A percentile compares a stretch with the other conserved stretches of the same genome.
These are phyloP conservation scores for Lactarius deliciosus DNA, from an alignment of 768 basidiomycete species.

Conservation along the genomic window DNA sequence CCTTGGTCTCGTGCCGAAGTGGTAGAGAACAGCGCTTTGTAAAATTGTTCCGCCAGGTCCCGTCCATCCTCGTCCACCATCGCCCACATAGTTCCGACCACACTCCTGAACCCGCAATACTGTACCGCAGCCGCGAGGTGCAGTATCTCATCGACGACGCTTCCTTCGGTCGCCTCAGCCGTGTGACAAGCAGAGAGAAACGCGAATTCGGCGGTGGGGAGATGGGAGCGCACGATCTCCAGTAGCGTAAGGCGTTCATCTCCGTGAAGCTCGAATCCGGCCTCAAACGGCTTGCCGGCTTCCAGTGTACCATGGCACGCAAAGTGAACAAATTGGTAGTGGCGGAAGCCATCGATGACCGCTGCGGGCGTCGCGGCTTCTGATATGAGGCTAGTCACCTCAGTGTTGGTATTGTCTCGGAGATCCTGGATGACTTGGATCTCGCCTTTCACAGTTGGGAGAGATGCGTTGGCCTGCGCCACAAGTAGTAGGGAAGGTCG, in stretches of 20 bases:
- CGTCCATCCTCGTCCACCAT: neutral
- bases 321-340: constrained; percentile 13
- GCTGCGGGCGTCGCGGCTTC: neutral
- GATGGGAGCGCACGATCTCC: neutral
- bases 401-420: neutral
- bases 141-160: constrained; percentile 13
- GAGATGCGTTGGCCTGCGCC: constrained; percentile 9
- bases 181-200: constrained; percentile 15
- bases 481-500: neutral
- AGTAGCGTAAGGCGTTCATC: neutral
- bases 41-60: neutral
- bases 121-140: constrained; percentile 26
- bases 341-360: neutral
- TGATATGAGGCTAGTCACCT: neutral
- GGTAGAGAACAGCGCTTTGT: neutral
- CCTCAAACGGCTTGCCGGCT: constrained; percentile 1
- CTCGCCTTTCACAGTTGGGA: constrained; percentile 5
- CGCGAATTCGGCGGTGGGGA: neutral
- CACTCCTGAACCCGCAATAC: constrained; percentile 15
- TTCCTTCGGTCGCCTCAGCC: neutral
- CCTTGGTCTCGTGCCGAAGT: neutral
- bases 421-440: constrained; percentile 3
- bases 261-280: constrained; percentile 8
- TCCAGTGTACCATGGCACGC: constrained; percentile 14
- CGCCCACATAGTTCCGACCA: constrained; percentile 14